Evolutionary conservation across 192 early-diverging fungal species (phyloP).

Genomic region (Podila horticola): DNA sequence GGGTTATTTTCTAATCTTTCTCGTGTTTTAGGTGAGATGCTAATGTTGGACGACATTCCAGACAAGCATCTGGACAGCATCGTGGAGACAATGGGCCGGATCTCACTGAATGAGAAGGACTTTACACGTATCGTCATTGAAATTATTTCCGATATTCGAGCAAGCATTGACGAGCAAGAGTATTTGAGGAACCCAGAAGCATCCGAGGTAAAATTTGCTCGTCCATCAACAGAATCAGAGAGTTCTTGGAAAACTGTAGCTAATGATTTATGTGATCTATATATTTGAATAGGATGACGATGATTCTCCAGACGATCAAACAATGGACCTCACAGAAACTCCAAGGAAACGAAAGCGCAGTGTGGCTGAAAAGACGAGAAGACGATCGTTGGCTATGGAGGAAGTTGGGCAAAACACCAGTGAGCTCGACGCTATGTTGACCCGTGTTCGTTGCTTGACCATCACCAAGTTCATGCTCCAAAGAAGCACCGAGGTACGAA

Average conservation of each 20-base stretch:
- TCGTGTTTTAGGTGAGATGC: slow-evolving; percentile 69
- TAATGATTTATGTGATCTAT: background rate
- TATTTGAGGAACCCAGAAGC: slow-evolving; percentile 32
- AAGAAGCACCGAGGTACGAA: slow-evolving; percentile 67
- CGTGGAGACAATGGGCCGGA: slow-evolving; percentile 79
- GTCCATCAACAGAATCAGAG: too few species aligned
- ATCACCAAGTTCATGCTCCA: slow-evolving; percentile 77
- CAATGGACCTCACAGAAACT: slow-evolving; percentile 26
- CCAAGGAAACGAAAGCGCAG: slow-evolving; percentile 53
- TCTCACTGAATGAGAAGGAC: slow-evolving; percentile 84
- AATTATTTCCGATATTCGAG: slow-evolving; percentile 83
- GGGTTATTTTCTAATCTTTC: background rate
- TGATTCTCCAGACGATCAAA: slow-evolving; percentile 38
- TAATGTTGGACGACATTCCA: slow-evolving; percentile 78
- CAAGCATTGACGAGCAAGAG: slow-evolving; percentile 55
- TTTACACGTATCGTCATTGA: slow-evolving; percentile 83
- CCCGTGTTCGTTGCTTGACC: slow-evolving; percentile 71
- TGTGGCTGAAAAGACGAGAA: slow-evolving; percentile 36
- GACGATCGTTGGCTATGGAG: slow-evolving; percentile 17
- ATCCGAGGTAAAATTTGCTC: slow-evolving; percentile 17
- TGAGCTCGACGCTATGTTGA: slow-evolving; percentile 61
- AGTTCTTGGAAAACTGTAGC: too few species aligned
- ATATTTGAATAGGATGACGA: slow-evolving; percentile 23
- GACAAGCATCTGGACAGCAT: slow-evolving; percentile 81
- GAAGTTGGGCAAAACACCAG: slow-evolving; percentile 47